These are phyloP conservation scores for Colletotrichum sansevieriae DNA, from an alignment of 2,329 filamentous ascomycete genomes.

Conservation along the genomic window DNA sequence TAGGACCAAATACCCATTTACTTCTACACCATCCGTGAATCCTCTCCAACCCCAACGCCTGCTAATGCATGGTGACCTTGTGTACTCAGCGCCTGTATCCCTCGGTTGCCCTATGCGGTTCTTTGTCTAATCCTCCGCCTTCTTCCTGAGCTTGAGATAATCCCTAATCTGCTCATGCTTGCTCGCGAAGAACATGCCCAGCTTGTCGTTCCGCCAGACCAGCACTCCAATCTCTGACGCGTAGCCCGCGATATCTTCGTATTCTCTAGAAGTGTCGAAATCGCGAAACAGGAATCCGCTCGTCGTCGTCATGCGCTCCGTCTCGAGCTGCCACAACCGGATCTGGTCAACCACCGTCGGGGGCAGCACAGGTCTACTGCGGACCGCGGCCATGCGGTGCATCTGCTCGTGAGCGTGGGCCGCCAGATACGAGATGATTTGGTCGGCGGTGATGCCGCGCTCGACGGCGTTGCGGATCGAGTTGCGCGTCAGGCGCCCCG, in stretches of 20 bases:
- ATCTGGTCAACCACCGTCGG: constrained; percentile 99
- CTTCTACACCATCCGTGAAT: constrained; percentile 25
- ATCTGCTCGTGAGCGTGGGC: constrained; percentile 97
- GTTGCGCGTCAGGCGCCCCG: constrained; percentile 88
- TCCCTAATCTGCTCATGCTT: constrained; percentile 89
- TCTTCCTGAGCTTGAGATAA: constrained; percentile 78
- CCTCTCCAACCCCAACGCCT: constrained; percentile 41
- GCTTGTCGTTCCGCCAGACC: constrained; percentile 85
- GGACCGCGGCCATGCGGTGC: constrained; percentile 72
- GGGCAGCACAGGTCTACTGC: constrained; percentile 81
- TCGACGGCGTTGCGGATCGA: constrained; percentile 90
- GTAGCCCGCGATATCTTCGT: constrained; percentile 78
- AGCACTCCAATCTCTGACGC: constrained; percentile 92
- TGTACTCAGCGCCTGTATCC: constrained; percentile 10
- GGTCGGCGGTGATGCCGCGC: constrained; percentile 92
- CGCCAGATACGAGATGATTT: constrained; percentile 93
- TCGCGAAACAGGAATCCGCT: constrained; percentile 91
- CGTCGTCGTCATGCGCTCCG: constrained; percentile 90
- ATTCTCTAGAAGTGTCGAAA: constrained; percentile 80
- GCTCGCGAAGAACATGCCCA: constrained; percentile 90
- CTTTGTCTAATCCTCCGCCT: constrained; percentile 50
- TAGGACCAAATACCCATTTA: constrained; percentile 36
- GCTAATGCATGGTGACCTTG: constrained; percentile 39
- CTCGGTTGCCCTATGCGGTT: neutral
- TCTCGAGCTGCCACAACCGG: constrained; percentile 95